Evolutionary conservation across 345 rosid species (phyloP), one percentile per base, ranked within the genome.

Genomic region (Citrus cavaleriei): DNA sequence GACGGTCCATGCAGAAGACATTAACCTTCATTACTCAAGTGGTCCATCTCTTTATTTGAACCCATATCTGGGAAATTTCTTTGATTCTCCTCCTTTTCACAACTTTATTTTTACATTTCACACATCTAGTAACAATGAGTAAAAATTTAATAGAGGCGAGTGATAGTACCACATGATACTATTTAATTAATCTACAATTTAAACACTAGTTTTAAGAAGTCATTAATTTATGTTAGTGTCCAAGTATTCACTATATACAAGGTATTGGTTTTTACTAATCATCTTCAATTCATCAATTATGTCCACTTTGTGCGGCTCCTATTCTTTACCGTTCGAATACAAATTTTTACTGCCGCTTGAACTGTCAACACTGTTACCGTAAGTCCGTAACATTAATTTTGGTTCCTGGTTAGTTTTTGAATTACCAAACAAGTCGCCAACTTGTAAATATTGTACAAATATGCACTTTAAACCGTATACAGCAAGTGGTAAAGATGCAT

Each of bases 21-120:
- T 60, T 14, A 27, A 60, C 49, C 54, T 64, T 7, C 46, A 35
- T 72, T 76, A 22, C 72, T 62, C 22, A 54, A 83, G 74, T 61
- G 85, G 83, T 60, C 78, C 81, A 51, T 72, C 42, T 75, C 59
- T 54, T 46, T 46, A 10, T 42, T 62, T 74, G 19, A 73, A 82
- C 40, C 76, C 69, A 37, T 30, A 7, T 21, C 42, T 24, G 32
- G 38, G 76, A 81, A 72, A 58, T 58, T 77, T 70, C 51, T 24
- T 57, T 49, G 34, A 55, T n/a, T 14, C 2, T 22, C 51, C 14
- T 16, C 4, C 7, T 30, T 7, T 25, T 19, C 61, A 51, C 73
- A 4, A 51, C 10, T 68, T 60, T 18, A 2, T 40, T 40, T 21
- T 75, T 8, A 38, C 42, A 38, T 38, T 8, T 38, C 10, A 38